Base-by-base conservation (phyloP, 2,329 filamentous ascomycete species). In the Aspergillus eucalypticola region DNA sequence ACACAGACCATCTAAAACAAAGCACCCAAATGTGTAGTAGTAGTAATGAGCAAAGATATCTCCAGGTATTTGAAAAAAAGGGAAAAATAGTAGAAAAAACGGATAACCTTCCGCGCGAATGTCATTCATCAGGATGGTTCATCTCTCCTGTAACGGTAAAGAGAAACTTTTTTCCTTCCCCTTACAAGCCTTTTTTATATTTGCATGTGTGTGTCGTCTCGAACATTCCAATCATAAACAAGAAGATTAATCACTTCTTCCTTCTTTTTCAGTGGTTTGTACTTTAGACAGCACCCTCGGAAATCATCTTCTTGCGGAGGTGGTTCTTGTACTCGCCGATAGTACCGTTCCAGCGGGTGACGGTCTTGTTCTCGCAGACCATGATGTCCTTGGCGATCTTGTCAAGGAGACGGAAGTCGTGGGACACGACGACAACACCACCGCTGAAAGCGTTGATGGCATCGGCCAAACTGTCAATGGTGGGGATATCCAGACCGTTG, bases 301-400 rank as follows among this genome's bases (percentile, higher is more conserved):
- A 86, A 74, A 96, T 82, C 95, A 99, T 99, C 91, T 98, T 98
- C 89, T 98, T 98, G 77, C 94, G 89, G 73, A 99, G 86, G 81
- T 97, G 88, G 82, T 96, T 91, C 91, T 99, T 99, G 91, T 99
- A 99, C 62, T 92, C 88, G 69, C 89, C 89, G 73, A 99, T 99
- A 66, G 81, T 82, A 71, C 94, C 94, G 65, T 94, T 88, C 95
- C 95, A 99, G 72, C 87, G 81, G 71, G 85, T 88, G 70, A 98
- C 92, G 13, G 92, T 93, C 86, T 93, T 92, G 88, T 99, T 92
- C 83, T 99, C 95, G 81, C 96, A 99, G 59, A 99, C 95, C 82
- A 99, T 88, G 79, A 99, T 99, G 79, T 99, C 92, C 86, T 99
- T 99, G 71, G 95, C 95, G 78, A 99, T 98, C 85, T 96, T 97